phyloP scores from a whole-genome alignment of 2,329 filamentous ascomycete species.

The Botryotinia calthae region DNA sequence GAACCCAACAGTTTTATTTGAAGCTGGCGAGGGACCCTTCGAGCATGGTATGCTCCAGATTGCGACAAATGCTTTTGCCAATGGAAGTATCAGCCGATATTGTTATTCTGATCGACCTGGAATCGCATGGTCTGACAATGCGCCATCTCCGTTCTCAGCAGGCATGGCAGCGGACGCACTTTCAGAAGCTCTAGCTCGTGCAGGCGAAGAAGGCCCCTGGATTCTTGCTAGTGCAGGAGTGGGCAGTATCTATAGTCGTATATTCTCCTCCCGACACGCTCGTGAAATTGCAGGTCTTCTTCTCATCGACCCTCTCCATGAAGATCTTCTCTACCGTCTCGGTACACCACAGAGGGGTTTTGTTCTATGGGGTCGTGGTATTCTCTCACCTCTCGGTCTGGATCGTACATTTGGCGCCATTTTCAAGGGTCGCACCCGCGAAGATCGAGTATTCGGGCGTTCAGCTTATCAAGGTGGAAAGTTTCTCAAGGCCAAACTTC shows the following conservation, averaged over 20 bases:
- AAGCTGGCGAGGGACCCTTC: slow-evolving; percentile 76
- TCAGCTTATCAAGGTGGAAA: slow-evolving; percentile 77
- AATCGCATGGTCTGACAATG: slow-evolving; percentile 84
- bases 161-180: slow-evolving; percentile 89
- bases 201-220: slow-evolving; percentile 85
- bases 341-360: slow-evolving; percentile 72
- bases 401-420: slow-evolving; percentile 77
- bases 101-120: slow-evolving; percentile 96
- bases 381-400: slow-evolving; percentile 83
- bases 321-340: slow-evolving; percentile 72
- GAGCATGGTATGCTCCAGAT: slow-evolving; percentile 79
- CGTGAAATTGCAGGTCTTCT: slow-evolving; percentile 74
- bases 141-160: slow-evolving; percentile 87
- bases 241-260: slow-evolving; percentile 83
- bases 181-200: slow-evolving; percentile 76
- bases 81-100: slow-evolving; percentile 81
- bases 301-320: slow-evolving; percentile 84
- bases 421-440: slow-evolving; percentile 74
- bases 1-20: slow-evolving; percentile 78
- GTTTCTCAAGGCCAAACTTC: slow-evolving; percentile 83
- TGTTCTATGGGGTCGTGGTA: slow-evolving; percentile 78
- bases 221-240: slow-evolving; percentile 82
- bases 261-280: slow-evolving; percentile 83
- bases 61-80: slow-evolving; percentile 70
- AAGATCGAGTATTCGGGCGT: slow-evolving; percentile 82